Base-by-base conservation (phyloP, 1,284 basidiomycete species). In the Gymnopus androsaceus region DNA sequence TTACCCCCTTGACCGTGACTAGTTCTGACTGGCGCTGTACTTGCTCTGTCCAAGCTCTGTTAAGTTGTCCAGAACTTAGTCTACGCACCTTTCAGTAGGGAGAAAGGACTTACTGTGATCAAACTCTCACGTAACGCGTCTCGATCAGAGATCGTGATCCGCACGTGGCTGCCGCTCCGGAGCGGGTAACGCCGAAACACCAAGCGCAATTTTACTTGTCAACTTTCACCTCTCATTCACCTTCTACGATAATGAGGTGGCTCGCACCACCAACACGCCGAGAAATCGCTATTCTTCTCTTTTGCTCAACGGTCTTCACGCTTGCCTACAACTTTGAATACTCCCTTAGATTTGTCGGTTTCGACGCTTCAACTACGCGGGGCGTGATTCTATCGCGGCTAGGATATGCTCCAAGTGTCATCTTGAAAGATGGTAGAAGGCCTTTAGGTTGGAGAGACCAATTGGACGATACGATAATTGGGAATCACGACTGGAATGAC, bases 291-390 rank as follows among this genome's bases (percentile, higher is more conserved):
- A 78, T 90, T 59, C 60, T 85, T 55, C 70, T 87, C 30, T 81
- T 87, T 62, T 82, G 80, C 12, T 64, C 88, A 33, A 75, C 79
- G 14, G 69, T 81, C 50, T 90, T 88, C 63, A 69, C 85, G 31
- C 68, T 89, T 47, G 80, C 85, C 21, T 90, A 83, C 67, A 87
- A 90, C 67, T 68, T 88, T 54, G 84, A 87, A 64, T 67, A 74
- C 2, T 81, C 85, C 0, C 71, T 88, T 12, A 72, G 75, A 37
- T 68, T 76, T 27, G 66, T 82, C 8, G 80, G 80, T 17, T 65
- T 81, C 38, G 72, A 73, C 51, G 67, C 77, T 57, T 62, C 69
- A 8, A 62, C 69, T 33, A 67, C 71, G 42, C 71, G 72, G 36
- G 23, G n/a, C 60, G 68, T 66, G n/a, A 62, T 75, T n/a, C 62